Evolutionary conservation across 1,284 basidiomycete species (phyloP).

Genomic region (Apiotrichum brassicae): DNA sequence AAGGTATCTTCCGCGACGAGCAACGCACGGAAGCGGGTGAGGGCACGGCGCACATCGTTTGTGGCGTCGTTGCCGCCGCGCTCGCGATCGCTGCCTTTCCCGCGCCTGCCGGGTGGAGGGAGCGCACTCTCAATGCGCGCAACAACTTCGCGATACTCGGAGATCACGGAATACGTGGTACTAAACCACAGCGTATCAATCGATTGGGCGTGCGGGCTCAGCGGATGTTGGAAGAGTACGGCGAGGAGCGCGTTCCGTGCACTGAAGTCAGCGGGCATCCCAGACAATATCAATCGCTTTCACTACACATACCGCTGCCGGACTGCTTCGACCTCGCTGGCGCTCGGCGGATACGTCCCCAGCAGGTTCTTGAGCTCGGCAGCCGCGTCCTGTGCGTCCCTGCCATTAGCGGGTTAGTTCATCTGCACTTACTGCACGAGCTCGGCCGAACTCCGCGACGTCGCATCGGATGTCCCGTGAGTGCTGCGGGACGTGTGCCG

Average conservation of each 20-base stretch:
- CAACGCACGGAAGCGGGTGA: conserved; percentile 81
- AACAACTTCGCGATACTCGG: conserved; percentile 71
- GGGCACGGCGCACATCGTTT: conserved; percentile 73
- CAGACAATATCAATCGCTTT: too few species aligned
- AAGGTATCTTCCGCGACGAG: conserved; percentile 80
- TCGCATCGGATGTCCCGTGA: too few species aligned
- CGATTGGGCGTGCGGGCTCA: conserved; percentile 67
- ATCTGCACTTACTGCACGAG: conserved; percentile 9
- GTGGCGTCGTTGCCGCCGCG: conserved; percentile 46
- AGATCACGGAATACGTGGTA: conserved; percentile 80
- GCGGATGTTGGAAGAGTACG: conserved; percentile 67
- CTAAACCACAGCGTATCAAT: conserved; percentile 85
- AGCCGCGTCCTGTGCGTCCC: conserved; percentile 17
- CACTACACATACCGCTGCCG: conserved; percentile 71
- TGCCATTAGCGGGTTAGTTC: neutral
- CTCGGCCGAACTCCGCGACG: conserved; percentile 1
- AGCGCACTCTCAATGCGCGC: conserved; percentile 55
- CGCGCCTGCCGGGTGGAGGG: conserved; percentile 15
- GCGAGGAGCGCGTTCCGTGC: conserved; percentile 68
- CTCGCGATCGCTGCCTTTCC: conserved; percentile 4
- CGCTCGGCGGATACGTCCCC: conserved; percentile 66
- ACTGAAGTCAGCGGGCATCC: conserved; percentile 48
- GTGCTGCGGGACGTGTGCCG: neutral
- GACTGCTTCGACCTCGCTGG: conserved; percentile 73
- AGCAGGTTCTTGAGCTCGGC: conserved; percentile 47